Conservation (phyloP, 306 rosid genomes). For the Prunus davidiana region DNA sequence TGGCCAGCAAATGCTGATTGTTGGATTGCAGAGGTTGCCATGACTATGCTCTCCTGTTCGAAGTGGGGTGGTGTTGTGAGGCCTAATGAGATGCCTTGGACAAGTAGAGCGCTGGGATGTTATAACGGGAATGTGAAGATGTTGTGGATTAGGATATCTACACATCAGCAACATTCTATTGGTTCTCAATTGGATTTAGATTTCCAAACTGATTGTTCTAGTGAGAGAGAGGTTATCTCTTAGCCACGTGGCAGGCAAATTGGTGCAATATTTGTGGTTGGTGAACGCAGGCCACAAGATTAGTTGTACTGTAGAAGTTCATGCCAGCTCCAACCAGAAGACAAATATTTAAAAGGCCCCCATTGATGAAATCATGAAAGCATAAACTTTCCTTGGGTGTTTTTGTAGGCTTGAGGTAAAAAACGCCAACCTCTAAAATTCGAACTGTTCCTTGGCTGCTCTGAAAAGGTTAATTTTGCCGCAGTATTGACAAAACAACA, state of each 20-base stretch:
- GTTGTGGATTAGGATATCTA: constrained; percentile 76
- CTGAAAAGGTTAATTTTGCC: not conserved
- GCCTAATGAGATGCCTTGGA: constrained; percentile 15
- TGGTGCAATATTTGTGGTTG: constrained; percentile 21
- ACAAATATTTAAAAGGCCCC: not conserved
- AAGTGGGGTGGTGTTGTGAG: constrained; percentile 11
- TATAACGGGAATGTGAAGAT: constrained; percentile 37
- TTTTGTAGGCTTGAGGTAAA: not conserved
- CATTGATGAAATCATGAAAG: not conserved
- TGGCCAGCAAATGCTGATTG: constrained; percentile 85
- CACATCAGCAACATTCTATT: constrained; percentile 72
- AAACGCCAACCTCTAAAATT: not conserved
- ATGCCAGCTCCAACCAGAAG: constrained; percentile 1
- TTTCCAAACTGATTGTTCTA: constrained; percentile 47
- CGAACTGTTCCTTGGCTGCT: not conserved
- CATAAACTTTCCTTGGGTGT: not conserved
- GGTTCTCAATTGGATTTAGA: constrained; percentile 51
- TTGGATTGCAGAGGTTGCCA: constrained; percentile 88
- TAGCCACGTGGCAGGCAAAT: constrained; percentile 53
- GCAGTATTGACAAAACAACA: not conserved
- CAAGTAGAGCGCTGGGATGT: constrained; percentile 17
- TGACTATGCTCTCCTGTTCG: constrained; percentile 16
- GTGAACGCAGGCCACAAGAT: constrained; percentile 44
- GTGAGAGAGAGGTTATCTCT: constrained; percentile 14
- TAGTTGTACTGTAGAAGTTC: not conserved